Evolutionary conservation across 2,329 filamentous ascomycete genomes (phyloP).

Genomic region (Aschersonia sp.): DNA sequence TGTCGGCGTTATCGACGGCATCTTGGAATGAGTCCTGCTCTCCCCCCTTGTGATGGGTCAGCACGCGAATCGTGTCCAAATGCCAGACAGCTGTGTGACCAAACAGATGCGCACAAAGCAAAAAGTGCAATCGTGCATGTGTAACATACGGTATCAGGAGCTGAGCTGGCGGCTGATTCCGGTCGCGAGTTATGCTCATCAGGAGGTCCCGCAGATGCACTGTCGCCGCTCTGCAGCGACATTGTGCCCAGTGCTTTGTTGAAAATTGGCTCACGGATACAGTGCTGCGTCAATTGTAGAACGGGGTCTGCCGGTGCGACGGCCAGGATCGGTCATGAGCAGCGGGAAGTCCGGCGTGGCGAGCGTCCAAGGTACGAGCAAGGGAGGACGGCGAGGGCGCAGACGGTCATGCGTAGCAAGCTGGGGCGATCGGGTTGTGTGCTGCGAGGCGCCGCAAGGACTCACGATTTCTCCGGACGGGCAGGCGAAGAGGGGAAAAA

Average conservation of each 20-base stretch:
- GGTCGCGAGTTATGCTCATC: slow-evolving; percentile 12
- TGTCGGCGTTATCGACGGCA: slow-evolving; percentile 44
- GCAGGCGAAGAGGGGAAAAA: neutral
- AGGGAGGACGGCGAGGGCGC: neutral
- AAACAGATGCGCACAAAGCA: neutral
- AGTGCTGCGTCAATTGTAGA: neutral
- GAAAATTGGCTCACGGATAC: neutral
- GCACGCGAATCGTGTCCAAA: neutral
- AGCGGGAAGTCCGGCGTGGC: neutral
- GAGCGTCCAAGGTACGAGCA: neutral
- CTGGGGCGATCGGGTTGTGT: no score
- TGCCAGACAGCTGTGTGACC: neutral
- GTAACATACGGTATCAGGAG: slow-evolving; percentile 13
- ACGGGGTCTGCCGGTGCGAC: neutral
- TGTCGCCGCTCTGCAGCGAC: slow-evolving; percentile 18
- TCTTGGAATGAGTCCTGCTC: slow-evolving; percentile 55
- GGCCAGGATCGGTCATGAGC: slow-evolving; percentile 4
- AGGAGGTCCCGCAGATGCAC: slow-evolving; percentile 10
- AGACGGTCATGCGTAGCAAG: neutral
- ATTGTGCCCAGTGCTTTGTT: slow-evolving; percentile 11
- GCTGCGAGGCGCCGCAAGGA: no score
- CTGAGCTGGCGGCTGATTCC: slow-evolving; percentile 16
- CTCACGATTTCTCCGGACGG: no score
- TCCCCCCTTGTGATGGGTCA: slow-evolving; percentile 11
- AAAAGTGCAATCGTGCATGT: neutral